Conservation (phyloP, 2,329 filamentous ascomycete genomes). For the Ramularia collo-cygni region DNA sequence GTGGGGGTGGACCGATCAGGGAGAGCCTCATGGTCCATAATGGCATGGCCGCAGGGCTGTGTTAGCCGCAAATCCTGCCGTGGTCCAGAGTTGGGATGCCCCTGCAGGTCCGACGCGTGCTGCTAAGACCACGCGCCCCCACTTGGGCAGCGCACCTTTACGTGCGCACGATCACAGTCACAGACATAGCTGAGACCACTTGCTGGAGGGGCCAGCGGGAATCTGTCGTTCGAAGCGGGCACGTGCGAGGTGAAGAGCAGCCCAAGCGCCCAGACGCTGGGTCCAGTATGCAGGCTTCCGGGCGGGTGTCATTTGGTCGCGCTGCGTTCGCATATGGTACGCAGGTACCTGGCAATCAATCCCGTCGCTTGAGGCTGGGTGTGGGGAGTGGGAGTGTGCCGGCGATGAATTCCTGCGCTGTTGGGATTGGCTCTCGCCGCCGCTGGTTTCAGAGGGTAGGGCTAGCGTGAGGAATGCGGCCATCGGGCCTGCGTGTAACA, state of each 20-base stretch:
- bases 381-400: slow-evolving; percentile 7
- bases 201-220: slow-evolving; percentile 3
- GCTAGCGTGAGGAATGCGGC: slow-evolving; percentile 24
- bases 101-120: slow-evolving; percentile 10
- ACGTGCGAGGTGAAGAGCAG: slow-evolving; percentile 20
- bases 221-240: slow-evolving; percentile 10
- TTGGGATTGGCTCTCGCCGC: slow-evolving; percentile 11
- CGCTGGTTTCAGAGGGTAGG: slow-evolving; percentile 18
- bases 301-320: slow-evolving; percentile 23
- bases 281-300: slow-evolving; percentile 27
- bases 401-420: slow-evolving; percentile 3
- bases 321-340: slow-evolving; percentile 28
- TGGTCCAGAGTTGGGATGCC: slow-evolving; percentile 5
- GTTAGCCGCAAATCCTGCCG: slow-evolving; percentile 13
- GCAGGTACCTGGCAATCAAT: slow-evolving; percentile 23
- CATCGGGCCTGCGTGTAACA: slow-evolving; percentile 18
- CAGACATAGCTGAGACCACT: slow-evolving; percentile 9
- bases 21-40: slow-evolving; percentile 6
- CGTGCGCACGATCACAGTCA: slow-evolving; percentile 12
- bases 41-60: slow-evolving; percentile 3
- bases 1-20: slow-evolving; percentile 1
- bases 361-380: slow-evolving; percentile 13
- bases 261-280: slow-evolving; percentile 19
- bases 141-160: slow-evolving; percentile 5
- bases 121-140: slow-evolving; percentile 14